Conservation (phyloP, 1,139 yeast species). For the Nakaseomyces sp. region DNA sequence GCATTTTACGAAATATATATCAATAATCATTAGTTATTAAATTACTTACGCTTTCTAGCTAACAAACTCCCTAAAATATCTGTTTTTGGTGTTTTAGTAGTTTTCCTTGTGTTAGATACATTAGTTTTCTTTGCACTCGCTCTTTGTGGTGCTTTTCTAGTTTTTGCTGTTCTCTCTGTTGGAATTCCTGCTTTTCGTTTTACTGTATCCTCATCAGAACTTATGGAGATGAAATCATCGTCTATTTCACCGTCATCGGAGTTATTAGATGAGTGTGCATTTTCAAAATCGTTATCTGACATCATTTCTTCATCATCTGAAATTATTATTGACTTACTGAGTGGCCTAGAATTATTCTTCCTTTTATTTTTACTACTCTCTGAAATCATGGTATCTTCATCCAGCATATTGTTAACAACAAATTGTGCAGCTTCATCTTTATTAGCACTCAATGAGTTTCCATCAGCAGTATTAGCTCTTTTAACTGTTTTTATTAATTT, state of each 20-base stretch:
- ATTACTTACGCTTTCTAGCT: slow-evolving; percentile 18
- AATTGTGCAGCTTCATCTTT: slow-evolving; percentile 18
- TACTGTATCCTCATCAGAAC: slow-evolving; percentile 10
- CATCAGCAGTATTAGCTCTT: slow-evolving; percentile 15
- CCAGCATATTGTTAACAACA: slow-evolving; percentile 5
- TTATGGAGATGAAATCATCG: slow-evolving; percentile 9
- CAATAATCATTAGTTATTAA: neutral
- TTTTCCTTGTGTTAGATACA: slow-evolving; percentile 3
- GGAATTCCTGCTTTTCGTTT: neutral
- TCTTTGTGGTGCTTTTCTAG: neutral
- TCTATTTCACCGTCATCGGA: slow-evolving; percentile 7
- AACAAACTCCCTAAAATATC: slow-evolving; percentile 23
- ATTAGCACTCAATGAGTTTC: slow-evolving; percentile 6
- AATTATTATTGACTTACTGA: slow-evolving; percentile 11
- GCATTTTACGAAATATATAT: neutral
- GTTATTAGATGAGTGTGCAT: slow-evolving; percentile 8
- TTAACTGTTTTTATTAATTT: slow-evolving; percentile 24
- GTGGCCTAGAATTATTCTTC: neutral
- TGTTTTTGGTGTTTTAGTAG: slow-evolving; percentile 22
- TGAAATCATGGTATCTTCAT: neutral
- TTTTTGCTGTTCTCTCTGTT: neutral
- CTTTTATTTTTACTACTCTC: neutral
- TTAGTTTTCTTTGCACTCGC: neutral
- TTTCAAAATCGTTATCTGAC: neutral
- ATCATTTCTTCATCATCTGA: slow-evolving; percentile 10